A percentile compares a stretch with the other conserved stretches of the same genome.
These are phyloP conservation scores for Meira miltonrushii DNA, from an alignment of 1,284 basidiomycete genomes.

Conservation along the genomic window DNA sequence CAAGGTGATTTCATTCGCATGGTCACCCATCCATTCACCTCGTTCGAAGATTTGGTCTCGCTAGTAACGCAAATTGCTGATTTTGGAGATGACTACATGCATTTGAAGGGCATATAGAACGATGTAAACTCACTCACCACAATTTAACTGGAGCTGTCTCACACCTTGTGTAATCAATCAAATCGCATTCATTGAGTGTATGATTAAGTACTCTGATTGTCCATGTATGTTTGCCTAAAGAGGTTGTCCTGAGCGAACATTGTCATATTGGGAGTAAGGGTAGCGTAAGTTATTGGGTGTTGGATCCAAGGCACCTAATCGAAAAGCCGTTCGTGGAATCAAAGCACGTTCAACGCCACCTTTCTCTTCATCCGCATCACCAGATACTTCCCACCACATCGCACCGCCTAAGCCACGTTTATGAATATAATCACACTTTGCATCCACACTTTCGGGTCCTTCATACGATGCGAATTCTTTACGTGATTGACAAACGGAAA, in stretches of 20 bases:
- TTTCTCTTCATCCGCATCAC: constrained; percentile 40
- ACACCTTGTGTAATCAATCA: no score
- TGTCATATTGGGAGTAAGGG: constrained; percentile 55
- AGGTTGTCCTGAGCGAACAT: constrained; percentile 41
- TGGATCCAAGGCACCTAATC: constrained; percentile 53
- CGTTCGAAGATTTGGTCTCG: constrained; percentile 21
- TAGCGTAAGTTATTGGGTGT: constrained; percentile 65
- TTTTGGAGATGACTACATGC: constrained; percentile 20
- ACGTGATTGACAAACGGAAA: constrained; percentile 66
- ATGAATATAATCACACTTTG: constrained; percentile 72
- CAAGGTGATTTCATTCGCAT: constrained; percentile 36
- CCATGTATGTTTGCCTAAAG: no score
- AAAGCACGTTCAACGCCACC: constrained; percentile 30
- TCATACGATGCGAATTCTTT: constrained; percentile 77
- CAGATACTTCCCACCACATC: constrained; percentile 61
- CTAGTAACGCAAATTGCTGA: constrained; percentile 33
- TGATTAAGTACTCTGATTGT: no score
- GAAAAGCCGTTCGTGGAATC: constrained; percentile 20
- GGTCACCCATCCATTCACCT: constrained; percentile 41
- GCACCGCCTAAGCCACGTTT: constrained; percentile 68
- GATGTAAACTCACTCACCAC: no score
- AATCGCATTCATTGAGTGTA: no score
- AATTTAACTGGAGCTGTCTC: no score
- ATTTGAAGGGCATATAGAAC: constrained; percentile 9
- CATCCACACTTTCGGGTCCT: constrained; percentile 62